Base-by-base conservation (phyloP, 1,284 basidiomycete species). In the Marasmius fiardii region DNA sequence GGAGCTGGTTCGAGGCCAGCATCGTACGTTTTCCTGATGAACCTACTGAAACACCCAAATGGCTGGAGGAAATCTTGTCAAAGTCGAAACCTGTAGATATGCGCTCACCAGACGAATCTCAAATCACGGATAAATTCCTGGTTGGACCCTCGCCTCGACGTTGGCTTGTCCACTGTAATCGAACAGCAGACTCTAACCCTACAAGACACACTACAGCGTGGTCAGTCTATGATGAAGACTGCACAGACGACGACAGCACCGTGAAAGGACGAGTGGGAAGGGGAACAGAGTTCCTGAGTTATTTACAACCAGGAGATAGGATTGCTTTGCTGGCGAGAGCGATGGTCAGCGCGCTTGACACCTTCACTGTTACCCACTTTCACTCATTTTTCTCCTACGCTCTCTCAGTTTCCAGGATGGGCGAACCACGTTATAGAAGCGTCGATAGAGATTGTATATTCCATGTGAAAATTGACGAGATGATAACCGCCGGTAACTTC, bases 1-100 rank as follows among this genome's bases (percentile, higher is more conserved):
- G 53, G 48, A 65, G 67, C 4, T 72, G 70, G 69, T 71, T 71
- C 41, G 70, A 72, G 55, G 68, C 66, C 1, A 56, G 51, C 11
- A 71, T 72, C 16, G 53, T 64, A 28, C 65, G 65, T 12, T 48
- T 41, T 18, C 45, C 20, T 31, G n/a, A 41, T 5, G 21, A 51
- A 28, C 24, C 35, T 33, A 16, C 34, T 20, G 41, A 52, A 26
- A 39, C 43, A 41, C 54, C 54, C 11, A 33, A 26, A 26, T 26
- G 26, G 51, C 16, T 58, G 23, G 28, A 39, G 20, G 37, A 35
- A 24, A 43, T 34, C n/a, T n/a, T n/a, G n/a, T n/a, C n/a, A 14
- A 18, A 33, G 20, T 20, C 14, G 8, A 21, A 44, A 37, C 35
- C 35, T 24, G 44, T 39, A 45, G 37, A 3, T 20, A 56, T 45